Base-by-base conservation (phyloP, 345 rosid genomes). In the Psidium guajava region DNA sequence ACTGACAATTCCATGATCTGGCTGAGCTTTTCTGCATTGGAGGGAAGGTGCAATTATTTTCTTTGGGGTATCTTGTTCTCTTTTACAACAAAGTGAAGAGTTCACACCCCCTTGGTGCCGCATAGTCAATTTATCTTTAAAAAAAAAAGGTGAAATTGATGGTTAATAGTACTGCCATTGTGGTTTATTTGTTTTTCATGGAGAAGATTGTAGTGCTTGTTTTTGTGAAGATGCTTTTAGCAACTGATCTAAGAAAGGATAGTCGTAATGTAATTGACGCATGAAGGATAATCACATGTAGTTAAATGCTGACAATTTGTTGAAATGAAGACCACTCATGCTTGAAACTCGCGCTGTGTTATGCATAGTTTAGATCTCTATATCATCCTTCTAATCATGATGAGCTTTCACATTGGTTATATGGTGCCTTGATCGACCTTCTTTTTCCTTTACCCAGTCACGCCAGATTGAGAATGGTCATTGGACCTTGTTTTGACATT, bases 11-110 rank as follows among this genome's bases (percentile, higher is more conserved):
- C 82, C 99, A 96, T 91, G 99, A 96, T 91, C 98, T 96, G 87
- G 99, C 99, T 9, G 99, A 96, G 90, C 99, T 96, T 87, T 96
- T 96, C 89, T 96, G 96, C 74, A 95, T 95, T 87, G 97, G 99
- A 32, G 98, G 99, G 87, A 94, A 93, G 98, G 99, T 96, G 5
- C 21, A 69, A 32, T 64, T 18, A 32, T 36, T 69, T 14, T 69
- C 44, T 10, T 69, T 69, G 18, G 77, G 12, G 47, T 32, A 32
- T 69, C 77, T 69, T 32, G 12, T 69, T 69, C 13, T 22, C 59
- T 27, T 56, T 56, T 56, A 27, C 24, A 56, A 24, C 11, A 22
- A 56, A 24, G 59, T 56, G 13, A 69, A 69, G 11, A 32, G 24
- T 32, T 69, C 21, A 61, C 42, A 61, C 11, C 42, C 20, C 20